A percentile compares a stretch with the other conserved stretches of the same genome.
Conservation (phyloP, 352 stramenopile genomes). For the Blastocystis sp. region DNA sequence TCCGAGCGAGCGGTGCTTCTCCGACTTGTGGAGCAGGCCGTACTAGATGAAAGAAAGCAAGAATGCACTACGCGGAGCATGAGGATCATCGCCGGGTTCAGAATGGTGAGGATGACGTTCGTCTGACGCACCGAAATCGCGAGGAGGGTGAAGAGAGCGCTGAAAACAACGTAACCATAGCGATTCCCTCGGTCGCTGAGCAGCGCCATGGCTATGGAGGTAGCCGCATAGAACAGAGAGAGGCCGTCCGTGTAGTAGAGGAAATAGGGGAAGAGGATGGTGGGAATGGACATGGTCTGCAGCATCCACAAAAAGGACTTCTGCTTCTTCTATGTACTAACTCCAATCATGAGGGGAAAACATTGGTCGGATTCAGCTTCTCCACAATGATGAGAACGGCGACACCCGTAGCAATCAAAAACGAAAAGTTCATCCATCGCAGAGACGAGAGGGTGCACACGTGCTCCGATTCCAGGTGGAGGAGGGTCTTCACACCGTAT, state of each 20-base stretch:
- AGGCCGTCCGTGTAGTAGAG: constrained; percentile 82
- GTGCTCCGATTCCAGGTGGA: neutral
- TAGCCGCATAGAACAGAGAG: constrained; percentile 80
- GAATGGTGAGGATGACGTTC: constrained; percentile 75
- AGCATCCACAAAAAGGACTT: constrained; percentile 75
- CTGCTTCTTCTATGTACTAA: constrained; percentile 3
- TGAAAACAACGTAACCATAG: neutral
- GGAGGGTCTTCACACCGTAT: constrained; percentile 66
- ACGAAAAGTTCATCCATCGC: constrained; percentile 79
- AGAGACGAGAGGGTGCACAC: constrained; percentile 76
- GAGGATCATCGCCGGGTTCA: constrained; percentile 31
- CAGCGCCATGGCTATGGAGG: constrained; percentile 74
- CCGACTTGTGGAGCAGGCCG: neutral
- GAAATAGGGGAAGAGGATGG: constrained; percentile 81
- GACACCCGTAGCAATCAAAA: constrained; percentile 70
- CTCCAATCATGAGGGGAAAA: neutral
- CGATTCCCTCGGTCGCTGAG: constrained; percentile 8
- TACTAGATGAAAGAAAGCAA: neutral
- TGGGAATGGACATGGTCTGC: constrained; percentile 76
- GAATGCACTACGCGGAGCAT: neutral
- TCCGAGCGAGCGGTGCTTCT: constrained; percentile 4
- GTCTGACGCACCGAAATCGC: constrained; percentile 81
- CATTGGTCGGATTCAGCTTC: neutral
- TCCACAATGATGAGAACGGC: neutral
- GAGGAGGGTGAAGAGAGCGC: constrained; percentile 69